These are phyloP conservation scores for Centrapalus pauciflorus DNA, from an alignment of 129 eudicot genomes.

Conservation along the genomic window DNA sequence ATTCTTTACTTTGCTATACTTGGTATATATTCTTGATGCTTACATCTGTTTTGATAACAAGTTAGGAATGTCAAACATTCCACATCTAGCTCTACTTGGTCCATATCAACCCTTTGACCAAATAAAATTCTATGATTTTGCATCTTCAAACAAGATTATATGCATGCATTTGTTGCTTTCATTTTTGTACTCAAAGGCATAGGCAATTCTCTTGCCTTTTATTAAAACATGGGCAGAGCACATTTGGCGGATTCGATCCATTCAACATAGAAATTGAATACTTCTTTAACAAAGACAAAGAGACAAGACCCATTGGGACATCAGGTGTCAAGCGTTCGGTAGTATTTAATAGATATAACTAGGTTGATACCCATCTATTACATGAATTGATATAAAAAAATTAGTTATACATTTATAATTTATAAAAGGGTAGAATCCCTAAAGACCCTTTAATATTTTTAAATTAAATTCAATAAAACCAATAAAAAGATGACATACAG, in stretches of 20 bases:
- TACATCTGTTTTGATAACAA: slow-evolving; percentile 15
- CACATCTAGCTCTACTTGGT: not conserved
- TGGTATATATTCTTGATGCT: slow-evolving; percentile 14
- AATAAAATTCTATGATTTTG: slow-evolving; percentile 11
- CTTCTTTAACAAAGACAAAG: not conserved
- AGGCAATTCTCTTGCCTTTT: not conserved
- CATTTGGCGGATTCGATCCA: not conserved
- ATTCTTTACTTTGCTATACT: not conserved
- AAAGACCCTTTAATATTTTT: too few relatives aligned
- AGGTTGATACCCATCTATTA: too few relatives aligned
- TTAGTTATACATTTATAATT: too few relatives aligned
- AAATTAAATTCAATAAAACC: too few relatives aligned
- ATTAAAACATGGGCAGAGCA: not conserved
- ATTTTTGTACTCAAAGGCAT: slow-evolving; percentile 10
- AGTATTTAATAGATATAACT: too few relatives aligned
- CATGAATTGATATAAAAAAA: too few relatives aligned
- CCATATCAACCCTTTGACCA: slow-evolving; percentile 13
- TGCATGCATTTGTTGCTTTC: not conserved
- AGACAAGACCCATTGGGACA: slow-evolving; percentile 1
- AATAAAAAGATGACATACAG: too few relatives aligned
- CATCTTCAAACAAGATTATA: slow-evolving; percentile 8
- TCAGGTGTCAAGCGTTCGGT: too few relatives aligned
- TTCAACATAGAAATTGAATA: not conserved
- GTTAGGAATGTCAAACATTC: slow-evolving; percentile 17
- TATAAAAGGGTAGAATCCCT: too few relatives aligned